Evolutionary conservation across 176 grass and related monocot species (phyloP).

Genomic region (Oryza meridionalis): DNA sequence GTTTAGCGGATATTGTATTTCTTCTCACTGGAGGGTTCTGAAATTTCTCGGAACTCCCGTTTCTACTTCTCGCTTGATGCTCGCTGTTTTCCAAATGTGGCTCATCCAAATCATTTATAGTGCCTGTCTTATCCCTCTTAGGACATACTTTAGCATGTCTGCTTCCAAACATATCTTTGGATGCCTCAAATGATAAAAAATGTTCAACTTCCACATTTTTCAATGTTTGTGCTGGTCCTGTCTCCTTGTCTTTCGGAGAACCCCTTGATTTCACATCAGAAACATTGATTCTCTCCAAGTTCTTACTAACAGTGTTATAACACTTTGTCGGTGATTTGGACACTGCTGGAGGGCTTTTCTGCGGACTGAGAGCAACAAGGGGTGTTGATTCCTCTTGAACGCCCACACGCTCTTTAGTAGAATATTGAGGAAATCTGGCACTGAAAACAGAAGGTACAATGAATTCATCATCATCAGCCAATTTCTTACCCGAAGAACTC

Average conservation of each 20-base stretch:
- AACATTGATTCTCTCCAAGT: conserved; percentile 35
- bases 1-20: conserved; percentile 12
- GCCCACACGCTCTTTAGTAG: conserved; percentile 21
- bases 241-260: conserved; percentile 31
- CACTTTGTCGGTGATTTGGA: conserved; percentile 34
- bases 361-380: no score
- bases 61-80: not conserved
- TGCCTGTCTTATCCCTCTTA: conserved; percentile 2
- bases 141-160: conserved; percentile 30
- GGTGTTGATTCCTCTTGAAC: conserved; percentile 33
- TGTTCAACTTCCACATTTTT: conserved; percentile 30
- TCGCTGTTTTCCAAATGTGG: conserved; percentile 1
- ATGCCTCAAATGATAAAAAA: conserved; percentile 12
- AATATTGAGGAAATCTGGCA: conserved; percentile 33
- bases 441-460: conserved; percentile 58
- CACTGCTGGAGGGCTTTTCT: conserved; percentile 9
- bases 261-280: conserved; percentile 38
- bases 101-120: conserved; percentile 37
- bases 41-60: not conserved
- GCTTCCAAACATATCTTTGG: conserved; percentile 32
- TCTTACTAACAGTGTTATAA: conserved; percentile 34
- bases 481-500: conserved; percentile 39
- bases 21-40: conserved; percentile 17
- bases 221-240: conserved; percentile 24
- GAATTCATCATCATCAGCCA: conserved; percentile 69